These are phyloP conservation scores for Nothopassalora personata DNA, from an alignment of 2,329 filamentous ascomycete genomes.

Conservation along the genomic window DNA sequence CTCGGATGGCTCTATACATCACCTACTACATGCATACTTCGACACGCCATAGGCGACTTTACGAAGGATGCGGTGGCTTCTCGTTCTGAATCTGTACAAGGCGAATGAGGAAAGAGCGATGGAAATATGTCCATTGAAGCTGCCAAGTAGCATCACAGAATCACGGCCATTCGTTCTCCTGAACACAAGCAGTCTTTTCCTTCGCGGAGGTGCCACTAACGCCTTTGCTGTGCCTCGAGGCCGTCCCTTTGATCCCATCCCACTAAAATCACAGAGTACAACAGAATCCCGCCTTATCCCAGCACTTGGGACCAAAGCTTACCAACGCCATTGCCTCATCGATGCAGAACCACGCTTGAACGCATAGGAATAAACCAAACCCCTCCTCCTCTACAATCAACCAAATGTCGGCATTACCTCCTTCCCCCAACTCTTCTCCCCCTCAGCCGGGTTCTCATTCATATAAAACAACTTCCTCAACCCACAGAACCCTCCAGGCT, in stretches of 20 bases:
- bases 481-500: constrained; percentile 19
- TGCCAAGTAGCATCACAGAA: too few relatives aligned
- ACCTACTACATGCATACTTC: too few relatives aligned
- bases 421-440: constrained; percentile 12
- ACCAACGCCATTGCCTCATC: neutral
- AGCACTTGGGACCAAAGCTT: constrained; percentile 4
- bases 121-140: too few relatives aligned
- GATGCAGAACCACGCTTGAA: neutral
- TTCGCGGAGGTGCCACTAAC: neutral
- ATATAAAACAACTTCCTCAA: constrained; percentile 15
- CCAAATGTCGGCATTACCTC: constrained; percentile 7
- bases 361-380: neutral
- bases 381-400: neutral
- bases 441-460: constrained; percentile 15
- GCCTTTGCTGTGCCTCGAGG: neutral
- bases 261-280: neutral
- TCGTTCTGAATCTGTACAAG: too few relatives aligned
- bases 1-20: too few relatives aligned
- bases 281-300: neutral
- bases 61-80: too few relatives aligned
- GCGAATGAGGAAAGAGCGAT: too few relatives aligned
- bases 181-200: too few relatives aligned
- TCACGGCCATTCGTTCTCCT: too few relatives aligned
- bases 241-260: too few relatives aligned
- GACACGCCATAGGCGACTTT: too few relatives aligned